Base-by-base conservation (phyloP, 352 stramenopile genomes). In the Phytophthora melonis region DNA sequence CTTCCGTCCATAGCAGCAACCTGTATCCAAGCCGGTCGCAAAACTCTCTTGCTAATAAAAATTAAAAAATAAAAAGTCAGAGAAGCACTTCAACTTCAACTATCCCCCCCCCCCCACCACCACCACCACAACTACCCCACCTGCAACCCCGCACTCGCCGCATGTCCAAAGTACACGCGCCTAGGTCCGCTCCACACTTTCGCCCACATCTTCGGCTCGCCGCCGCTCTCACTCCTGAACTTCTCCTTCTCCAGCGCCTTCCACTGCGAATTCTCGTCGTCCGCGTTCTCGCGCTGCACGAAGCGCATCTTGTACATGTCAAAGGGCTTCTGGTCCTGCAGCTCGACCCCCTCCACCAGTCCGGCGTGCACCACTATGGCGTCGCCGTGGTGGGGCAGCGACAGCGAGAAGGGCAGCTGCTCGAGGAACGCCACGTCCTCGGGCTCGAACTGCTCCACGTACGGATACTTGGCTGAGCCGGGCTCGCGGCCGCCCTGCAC, bases 251-350 rank as follows among this genome's bases (percentile, higher is more conserved):
- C 83, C 9, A 79, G 70, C 25, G 68, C 75, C 16, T 63, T 43
- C 43, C 70, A 88, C 43, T 23, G 71, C 25, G 64, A 68, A 8
- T 7, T 58, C 4, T 68, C 73, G 57, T 74, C 52, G 75, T 63
- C 55, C 66, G 79, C 34, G 64, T 64, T 78, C 75, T 84, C 49
- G 43, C 79, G 43, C 70, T 84, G 47, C 58, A 94, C 39, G 39
- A 81, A 92, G 25, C 89, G 86, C 92, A 98, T 98, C 75, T 97
- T 98, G 87, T 98, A 98, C 89, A 98, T 90, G 23, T 97, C 78
- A 4, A 89, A 50, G 18, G 90, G 93, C 57, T 84, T 86, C 75
- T 98, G 95, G n/a, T 92, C 84, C n/a, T 84, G 65, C 13, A 98
- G 70, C 14, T 79, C 69, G 39, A 94, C 62, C 5, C 69, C 82